These are phyloP conservation scores for Fraxinus americana DNA, from an alignment of 257 asterid genomes.

Conservation along the genomic window DNA sequence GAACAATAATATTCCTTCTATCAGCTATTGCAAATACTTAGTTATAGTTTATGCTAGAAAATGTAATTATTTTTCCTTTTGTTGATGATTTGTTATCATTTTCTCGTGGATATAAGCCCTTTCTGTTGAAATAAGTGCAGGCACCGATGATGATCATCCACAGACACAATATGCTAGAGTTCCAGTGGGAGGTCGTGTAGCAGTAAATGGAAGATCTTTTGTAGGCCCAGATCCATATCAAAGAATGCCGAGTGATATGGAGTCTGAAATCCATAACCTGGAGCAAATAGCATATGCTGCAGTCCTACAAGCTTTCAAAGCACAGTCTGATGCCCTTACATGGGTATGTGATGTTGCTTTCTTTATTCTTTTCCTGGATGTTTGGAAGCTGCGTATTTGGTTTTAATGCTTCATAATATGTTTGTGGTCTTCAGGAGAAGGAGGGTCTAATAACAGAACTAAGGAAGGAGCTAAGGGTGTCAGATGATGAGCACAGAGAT, in stretches of 20 bases:
- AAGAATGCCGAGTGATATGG: slow-evolving; percentile 74
- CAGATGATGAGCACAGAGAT: slow-evolving; percentile 96
- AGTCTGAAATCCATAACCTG: slow-evolving; percentile 78
- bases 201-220: slow-evolving; percentile 57
- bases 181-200: slow-evolving; percentile 43
- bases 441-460: slow-evolving; percentile 95
- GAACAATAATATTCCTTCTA: not conserved
- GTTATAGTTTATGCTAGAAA: not conserved
- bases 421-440: slow-evolving; percentile 69
- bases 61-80: not conserved
- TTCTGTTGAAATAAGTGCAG: slow-evolving; percentile 34
- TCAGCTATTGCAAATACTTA: not conserved
- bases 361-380: slow-evolving; percentile 13
- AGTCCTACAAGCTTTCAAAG: slow-evolving; percentile 91
- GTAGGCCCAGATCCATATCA: slow-evolving; percentile 48
- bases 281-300: slow-evolving; percentile 98
- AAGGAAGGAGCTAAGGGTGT: slow-evolving; percentile 92
- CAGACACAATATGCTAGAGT: slow-evolving; percentile 46
- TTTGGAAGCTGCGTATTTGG: slow-evolving; percentile 14
- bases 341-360: slow-evolving; percentile 63
- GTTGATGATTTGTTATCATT: not conserved
- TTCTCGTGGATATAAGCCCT: not conserved
- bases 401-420: slow-evolving; percentile 13
- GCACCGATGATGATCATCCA: slow-evolving; percentile 61
- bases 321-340: slow-evolving; percentile 97